Percentiles rank a stretch among this genome's conserved stretches.
Evolutionary conservation across 345 rosid genomes (phyloP).

Genomic region (Sonneratia caseolaris): DNA sequence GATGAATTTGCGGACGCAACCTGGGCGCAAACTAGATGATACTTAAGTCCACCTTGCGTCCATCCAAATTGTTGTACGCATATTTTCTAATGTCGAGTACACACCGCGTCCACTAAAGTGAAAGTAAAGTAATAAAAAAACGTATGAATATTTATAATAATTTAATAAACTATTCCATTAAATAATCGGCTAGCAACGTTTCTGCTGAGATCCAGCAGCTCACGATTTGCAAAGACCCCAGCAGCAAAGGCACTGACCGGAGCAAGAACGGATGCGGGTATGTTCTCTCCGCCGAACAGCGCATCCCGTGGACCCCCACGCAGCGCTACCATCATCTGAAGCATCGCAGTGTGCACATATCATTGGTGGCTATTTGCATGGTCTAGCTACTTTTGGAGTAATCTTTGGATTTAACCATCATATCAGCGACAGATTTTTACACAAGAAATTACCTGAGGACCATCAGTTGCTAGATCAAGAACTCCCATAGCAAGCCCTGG

Average conservation of each 20-base stretch:
- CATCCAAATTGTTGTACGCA: too few species aligned
- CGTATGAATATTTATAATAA: too few species aligned
- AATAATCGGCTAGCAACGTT: conserved; percentile 5
- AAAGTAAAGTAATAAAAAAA: too few species aligned
- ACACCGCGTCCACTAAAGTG: too few species aligned
- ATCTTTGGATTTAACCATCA: too few species aligned
- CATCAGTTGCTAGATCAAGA: conserved; percentile 78
- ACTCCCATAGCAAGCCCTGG: conserved; percentile 96
- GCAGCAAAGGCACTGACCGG: conserved; percentile 64
- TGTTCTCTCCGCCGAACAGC: conserved; percentile 88
- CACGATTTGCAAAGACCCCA: conserved; percentile 47
- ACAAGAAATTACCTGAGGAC: conserved; percentile 56
- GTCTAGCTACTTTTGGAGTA: neutral
- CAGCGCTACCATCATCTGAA: conserved; percentile 40
- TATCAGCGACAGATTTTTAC: neutral
- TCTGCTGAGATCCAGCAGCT: conserved; percentile 64
- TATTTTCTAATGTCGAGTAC: too few species aligned
- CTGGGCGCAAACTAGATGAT: too few species aligned
- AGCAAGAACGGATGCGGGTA: conserved; percentile 84
- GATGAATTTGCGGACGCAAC: too few species aligned
- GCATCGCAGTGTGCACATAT: neutral
- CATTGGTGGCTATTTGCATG: too few species aligned
- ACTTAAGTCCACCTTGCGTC: too few species aligned
- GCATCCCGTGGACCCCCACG: conserved; percentile 6
- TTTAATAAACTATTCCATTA: too few species aligned